phyloP scores from a whole-genome alignment of 257 asterid genomes.

The Primulina huaijiensis region DNA sequence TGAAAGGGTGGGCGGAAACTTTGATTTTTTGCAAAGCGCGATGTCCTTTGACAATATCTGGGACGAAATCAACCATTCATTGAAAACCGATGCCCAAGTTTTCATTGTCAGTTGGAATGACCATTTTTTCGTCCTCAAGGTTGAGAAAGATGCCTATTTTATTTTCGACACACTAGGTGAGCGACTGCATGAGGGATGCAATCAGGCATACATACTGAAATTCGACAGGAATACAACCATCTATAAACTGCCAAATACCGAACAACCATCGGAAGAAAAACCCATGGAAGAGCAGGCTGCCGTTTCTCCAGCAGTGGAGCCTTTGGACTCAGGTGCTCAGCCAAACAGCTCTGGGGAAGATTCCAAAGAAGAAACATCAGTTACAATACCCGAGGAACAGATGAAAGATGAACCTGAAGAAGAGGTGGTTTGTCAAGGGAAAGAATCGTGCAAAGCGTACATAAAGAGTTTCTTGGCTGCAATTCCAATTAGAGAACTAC shows the following conservation, averaged over 20 bases:
- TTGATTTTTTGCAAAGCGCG: conserved; percentile 84
- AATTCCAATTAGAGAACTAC: conserved; percentile 85
- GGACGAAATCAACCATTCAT: conserved; percentile 67
- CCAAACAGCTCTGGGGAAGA: conserved; percentile 28
- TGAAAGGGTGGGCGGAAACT: conserved; percentile 59
- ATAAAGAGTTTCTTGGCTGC: conserved; percentile 91
- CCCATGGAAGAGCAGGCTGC: conserved; percentile 29
- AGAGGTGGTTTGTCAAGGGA: conserved; percentile 64
- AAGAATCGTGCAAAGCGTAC: conserved; percentile 82
- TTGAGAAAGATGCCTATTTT: conserved; percentile 69
- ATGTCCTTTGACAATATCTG: conserved; percentile 91
- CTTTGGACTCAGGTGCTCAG: conserved; percentile 25
- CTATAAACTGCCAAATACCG: conserved; percentile 39
- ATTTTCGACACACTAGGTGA: conserved; percentile 92
- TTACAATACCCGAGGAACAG: conserved; percentile 34
- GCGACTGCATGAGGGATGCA: conserved; percentile 87
- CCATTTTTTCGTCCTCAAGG: conserved; percentile 86
- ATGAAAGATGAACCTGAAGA: conserved; percentile 41
- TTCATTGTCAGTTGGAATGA: conserved; percentile 95
- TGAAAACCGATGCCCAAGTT: conserved; percentile 46
- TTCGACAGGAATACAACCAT: conserved; percentile 60
- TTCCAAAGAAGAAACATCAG: conserved; percentile 24
- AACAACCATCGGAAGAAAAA: conserved; percentile 45
- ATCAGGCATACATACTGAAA: conserved; percentile 83
- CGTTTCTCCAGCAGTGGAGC: conserved; percentile 27